Evolutionary conservation across 441 rosid genomes (phyloP).

Genomic region (Adansonia madagascariensis): DNA sequence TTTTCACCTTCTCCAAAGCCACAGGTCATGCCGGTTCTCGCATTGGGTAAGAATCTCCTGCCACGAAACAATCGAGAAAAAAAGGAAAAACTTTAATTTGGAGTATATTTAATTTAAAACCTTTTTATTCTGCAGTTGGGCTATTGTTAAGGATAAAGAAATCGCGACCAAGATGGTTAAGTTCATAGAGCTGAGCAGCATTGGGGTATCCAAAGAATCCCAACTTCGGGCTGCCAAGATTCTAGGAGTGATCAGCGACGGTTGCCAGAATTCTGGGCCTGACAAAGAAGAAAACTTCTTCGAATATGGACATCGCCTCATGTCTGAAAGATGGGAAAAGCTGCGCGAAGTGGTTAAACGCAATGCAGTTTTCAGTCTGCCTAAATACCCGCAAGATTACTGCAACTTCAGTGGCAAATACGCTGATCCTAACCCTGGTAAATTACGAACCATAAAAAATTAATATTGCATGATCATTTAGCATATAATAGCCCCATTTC

Average conservation of each 20-base stretch:
- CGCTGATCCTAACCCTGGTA: conserved; percentile 58
- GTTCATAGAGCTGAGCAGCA: conserved; percentile 54
- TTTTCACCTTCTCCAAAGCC: conserved; percentile 87
- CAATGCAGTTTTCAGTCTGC: conserved; percentile 48
- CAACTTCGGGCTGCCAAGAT: conserved; percentile 81
- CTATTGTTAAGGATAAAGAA: conserved; percentile 66
- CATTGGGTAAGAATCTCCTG: conserved; percentile 59
- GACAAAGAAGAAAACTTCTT: conserved; percentile 55
- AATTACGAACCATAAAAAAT: not conserved
- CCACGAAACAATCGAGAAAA: not conserved
- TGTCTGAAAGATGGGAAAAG: conserved; percentile 71
- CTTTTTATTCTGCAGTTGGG: conserved; percentile 59
- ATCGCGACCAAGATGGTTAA: conserved; percentile 70
- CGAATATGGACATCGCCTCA: conserved; percentile 43
- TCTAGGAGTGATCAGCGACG: conserved; percentile 49
- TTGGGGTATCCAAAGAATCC: conserved; percentile 85
- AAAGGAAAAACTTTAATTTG: no score
- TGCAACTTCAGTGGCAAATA: conserved; percentile 60
- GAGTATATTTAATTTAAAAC: not conserved
- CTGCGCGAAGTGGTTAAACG: conserved; percentile 49
- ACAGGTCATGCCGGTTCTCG: conserved; percentile 95
- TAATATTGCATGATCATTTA: not conserved
- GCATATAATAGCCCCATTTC: not conserved
- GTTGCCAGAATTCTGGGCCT: conserved; percentile 31
- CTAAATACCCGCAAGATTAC: conserved; percentile 48